phyloP scores from a whole-genome alignment of 1,139 yeast species.

The Kazachstania sp. region DNA sequence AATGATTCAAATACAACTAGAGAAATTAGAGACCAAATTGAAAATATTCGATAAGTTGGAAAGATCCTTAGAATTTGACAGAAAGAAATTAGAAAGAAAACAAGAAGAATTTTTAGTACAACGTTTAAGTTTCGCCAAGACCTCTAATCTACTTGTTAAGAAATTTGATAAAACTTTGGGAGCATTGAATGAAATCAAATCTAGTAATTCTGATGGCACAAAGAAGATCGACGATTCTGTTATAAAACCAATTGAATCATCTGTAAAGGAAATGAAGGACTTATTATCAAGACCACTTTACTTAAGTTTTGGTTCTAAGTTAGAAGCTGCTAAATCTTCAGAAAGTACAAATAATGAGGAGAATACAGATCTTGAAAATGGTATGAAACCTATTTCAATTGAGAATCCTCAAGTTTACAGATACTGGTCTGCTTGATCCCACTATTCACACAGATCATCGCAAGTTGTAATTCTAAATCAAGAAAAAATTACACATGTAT shows the following conservation, averaged over 20 bases:
- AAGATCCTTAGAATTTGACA: slow-evolving; percentile 68
- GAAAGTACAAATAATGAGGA: slow-evolving; percentile 8
- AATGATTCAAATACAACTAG: slow-evolving; percentile 62
- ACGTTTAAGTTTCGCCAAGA: slow-evolving; percentile 51
- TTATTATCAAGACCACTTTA: slow-evolving; percentile 46
- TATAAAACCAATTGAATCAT: slow-evolving; percentile 11
- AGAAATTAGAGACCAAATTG: slow-evolving; percentile 70
- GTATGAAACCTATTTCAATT: slow-evolving; percentile 62
- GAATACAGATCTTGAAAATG: slow-evolving; percentile 23
- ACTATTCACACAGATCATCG: neutral
- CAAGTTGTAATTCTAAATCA: neutral
- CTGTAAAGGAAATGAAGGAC: slow-evolving; percentile 42
- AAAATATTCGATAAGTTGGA: slow-evolving; percentile 65
- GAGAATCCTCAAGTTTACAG: slow-evolving; percentile 80
- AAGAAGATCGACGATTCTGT: slow-evolving; percentile 2
- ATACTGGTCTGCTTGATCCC: slow-evolving; percentile 58
- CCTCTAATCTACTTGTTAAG: slow-evolving; percentile 22
- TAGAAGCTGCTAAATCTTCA: slow-evolving; percentile 4
- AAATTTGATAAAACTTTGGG: slow-evolving; percentile 20
- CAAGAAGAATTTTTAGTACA: slow-evolving; percentile 79
- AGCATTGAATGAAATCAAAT: slow-evolving; percentile 5
- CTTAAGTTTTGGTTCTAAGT: slow-evolving; percentile 17
- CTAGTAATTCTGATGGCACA: neutral
- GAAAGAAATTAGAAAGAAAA: slow-evolving; percentile 61
- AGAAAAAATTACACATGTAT: neutral